These are phyloP conservation scores for Madurella mycetomatis DNA, from an alignment of 2,329 filamentous ascomycete genomes.

Conservation along the genomic window DNA sequence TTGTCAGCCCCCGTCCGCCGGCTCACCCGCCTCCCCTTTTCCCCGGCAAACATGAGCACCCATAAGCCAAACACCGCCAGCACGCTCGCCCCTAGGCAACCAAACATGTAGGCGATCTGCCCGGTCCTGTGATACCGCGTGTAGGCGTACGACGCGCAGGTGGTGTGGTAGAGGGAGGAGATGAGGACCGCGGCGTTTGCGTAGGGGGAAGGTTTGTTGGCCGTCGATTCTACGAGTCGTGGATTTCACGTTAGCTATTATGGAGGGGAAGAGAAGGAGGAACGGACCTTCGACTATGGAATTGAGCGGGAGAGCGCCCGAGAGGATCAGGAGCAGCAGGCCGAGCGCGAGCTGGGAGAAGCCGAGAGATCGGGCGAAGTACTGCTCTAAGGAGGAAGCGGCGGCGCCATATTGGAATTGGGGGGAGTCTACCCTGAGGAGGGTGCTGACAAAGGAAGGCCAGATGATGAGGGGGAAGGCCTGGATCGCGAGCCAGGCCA, in stretches of 20 bases:
- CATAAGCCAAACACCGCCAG: slow-evolving; percentile 62
- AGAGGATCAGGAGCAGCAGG: slow-evolving; percentile 61
- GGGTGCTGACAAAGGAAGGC: slow-evolving; percentile 43
- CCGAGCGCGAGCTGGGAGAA: slow-evolving; percentile 63
- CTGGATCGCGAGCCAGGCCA: slow-evolving; percentile 48
- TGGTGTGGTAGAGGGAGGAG: slow-evolving; percentile 61
- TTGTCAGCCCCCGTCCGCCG: slow-evolving; percentile 39
- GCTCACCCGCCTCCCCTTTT: slow-evolving; percentile 32
- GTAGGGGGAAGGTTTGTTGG: slow-evolving; percentile 51
- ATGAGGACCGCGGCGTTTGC: slow-evolving; percentile 63
- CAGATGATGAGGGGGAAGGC: slow-evolving; percentile 44
- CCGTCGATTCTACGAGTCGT: slow-evolving; percentile 26
- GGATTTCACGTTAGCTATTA: slow-evolving; percentile 1
- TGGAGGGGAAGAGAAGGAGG: not conserved
- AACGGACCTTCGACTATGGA: slow-evolving; percentile 41
- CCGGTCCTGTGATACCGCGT: slow-evolving; percentile 55
- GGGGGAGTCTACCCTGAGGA: slow-evolving; percentile 31
- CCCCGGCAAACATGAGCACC: slow-evolving; percentile 45
- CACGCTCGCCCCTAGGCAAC: slow-evolving; percentile 50
- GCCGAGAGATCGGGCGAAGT: slow-evolving; percentile 69
- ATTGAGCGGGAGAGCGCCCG: slow-evolving; percentile 64
- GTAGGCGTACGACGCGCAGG: slow-evolving; percentile 64
- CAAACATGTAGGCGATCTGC: slow-evolving; percentile 57
- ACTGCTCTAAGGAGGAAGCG: slow-evolving; percentile 57
- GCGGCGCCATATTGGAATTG: not conserved